Evolutionary conservation across 257 asterid genomes (phyloP).

Genomic region (Solanum pennellii): DNA sequence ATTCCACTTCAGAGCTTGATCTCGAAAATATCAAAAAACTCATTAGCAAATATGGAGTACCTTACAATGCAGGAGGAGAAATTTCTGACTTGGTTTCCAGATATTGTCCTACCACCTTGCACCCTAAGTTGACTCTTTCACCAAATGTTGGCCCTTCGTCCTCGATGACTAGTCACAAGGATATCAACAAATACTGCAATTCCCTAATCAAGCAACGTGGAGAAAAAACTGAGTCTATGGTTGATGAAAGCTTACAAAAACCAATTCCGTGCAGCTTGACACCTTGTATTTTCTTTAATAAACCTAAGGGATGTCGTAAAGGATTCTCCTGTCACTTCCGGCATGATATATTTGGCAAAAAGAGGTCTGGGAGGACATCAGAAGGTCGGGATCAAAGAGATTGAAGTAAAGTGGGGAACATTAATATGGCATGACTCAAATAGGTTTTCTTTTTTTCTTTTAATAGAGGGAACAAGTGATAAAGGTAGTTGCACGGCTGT

Average conservation of each 20-base stretch:
- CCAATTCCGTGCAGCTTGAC: not conserved
- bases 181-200: conserved; percentile 4
- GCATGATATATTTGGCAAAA: conserved; percentile 9
- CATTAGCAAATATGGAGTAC: too few species aligned
- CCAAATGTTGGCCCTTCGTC: not conserved
- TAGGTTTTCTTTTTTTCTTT: not conserved
- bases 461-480: not conserved
- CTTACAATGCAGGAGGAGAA: too few species aligned
- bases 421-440: not conserved
- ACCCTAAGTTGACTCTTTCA: too few species aligned
- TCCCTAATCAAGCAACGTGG: conserved; percentile 25
- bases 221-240: not conserved
- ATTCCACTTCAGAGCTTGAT: too few species aligned
- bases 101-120: too few species aligned
- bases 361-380: not conserved
- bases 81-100: too few species aligned
- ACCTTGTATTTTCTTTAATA: conserved; percentile 11
- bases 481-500: not conserved
- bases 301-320: conserved; percentile 16
- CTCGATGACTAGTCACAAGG: not conserved
- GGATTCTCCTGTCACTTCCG: conserved; percentile 21
- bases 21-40: too few species aligned
- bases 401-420: conserved; percentile 2
- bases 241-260: not conserved
- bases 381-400: conserved; percentile 16